Evolutionary conservation across 306 rosid genomes (phyloP).

Genomic region (Vigna reflexopilosa): DNA sequence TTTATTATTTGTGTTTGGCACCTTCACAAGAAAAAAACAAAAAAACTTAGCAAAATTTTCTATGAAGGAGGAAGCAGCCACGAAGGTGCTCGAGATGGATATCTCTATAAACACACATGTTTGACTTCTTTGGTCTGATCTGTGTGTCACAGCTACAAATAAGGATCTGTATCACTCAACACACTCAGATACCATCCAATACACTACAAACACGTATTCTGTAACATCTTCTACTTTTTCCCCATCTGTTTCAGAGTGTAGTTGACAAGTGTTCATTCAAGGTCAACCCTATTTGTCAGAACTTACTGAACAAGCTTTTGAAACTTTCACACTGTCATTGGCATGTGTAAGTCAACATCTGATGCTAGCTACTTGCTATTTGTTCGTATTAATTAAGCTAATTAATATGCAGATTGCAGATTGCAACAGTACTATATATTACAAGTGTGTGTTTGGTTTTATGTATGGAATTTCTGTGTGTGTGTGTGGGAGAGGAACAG

Average conservation of each 20-base stretch:
- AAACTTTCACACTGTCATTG: not conserved
- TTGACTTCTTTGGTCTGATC: slow-evolving; percentile 44
- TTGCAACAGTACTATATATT: not conserved
- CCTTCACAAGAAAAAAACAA: not conserved
- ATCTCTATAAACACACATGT: slow-evolving; percentile 3
- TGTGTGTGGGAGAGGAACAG: slow-evolving; percentile 2
- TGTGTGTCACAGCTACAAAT: slow-evolving; percentile 39
- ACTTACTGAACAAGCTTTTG: slow-evolving; percentile 16
- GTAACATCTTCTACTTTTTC: slow-evolving; percentile 22
- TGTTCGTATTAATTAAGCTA: no score
- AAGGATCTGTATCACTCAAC: slow-evolving; percentile 43
- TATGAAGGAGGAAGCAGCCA: slow-evolving; percentile 32
- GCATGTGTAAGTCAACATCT: slow-evolving; percentile 35
- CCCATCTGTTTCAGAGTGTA: slow-evolving; percentile 27
- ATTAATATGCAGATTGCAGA: not conserved
- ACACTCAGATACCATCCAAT: not conserved
- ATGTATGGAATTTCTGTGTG: not conserved
- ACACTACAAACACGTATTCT: not conserved
- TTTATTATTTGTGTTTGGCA: slow-evolving; percentile 23
- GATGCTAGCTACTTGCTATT: slow-evolving; percentile 23
- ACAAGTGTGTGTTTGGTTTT: not conserved
- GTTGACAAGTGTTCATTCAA: slow-evolving; percentile 40
- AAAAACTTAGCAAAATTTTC: not conserved
- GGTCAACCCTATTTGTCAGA: slow-evolving; percentile 30
- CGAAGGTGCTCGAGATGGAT: slow-evolving; percentile 35